Evolutionary conservation across 192 early-diverging fungal genomes (phyloP), one percentile per base, ranked within the genome.

Genomic region (Podila epigama): DNA sequence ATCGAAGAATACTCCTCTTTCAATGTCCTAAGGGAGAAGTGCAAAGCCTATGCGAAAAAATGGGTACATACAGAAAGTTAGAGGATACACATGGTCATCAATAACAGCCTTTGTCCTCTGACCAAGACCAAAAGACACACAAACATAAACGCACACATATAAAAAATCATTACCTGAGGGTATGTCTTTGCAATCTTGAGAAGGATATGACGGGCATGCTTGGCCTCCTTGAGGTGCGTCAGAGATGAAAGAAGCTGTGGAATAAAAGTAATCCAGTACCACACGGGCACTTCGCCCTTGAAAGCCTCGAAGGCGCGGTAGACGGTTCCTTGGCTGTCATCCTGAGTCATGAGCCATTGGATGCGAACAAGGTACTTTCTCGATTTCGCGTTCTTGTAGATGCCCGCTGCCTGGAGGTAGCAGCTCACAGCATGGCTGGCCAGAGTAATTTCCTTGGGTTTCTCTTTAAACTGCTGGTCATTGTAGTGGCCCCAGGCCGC

Each of bases 211-310:
- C 90, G 88, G 2, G 94, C 91, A 83, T 92, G 91, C 42, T 86
- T 86, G 29, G 93, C 90, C 70, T 98, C 97, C 52, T 89, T 91
- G 54, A 68, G 31, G 70, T 89, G 87, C 10, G 88, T 80, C 20
- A 99, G 83, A 0, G 91, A 89, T 2, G 88, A 75, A 31, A 99
- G 83, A 15, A 99, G 85, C 78, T 99, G 96, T 5, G 98, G 97
- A 54, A 99, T 96, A 66, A 98, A 97, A 1, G 94, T 96, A 59
- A 96, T 95, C 98, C 98, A 99, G 83, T 97, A 96, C 97, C 95
- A 98, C 13, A 92, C 86, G 16, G 94, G 94, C 59, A 91, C 86
- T 32, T 98, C 98, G 25, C 91, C 89, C 65, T 96, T 97, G 87
- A 93, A 97, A 2, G 86, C 86, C 52, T 97, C 94, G 70, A 94